Conservation (phyloP, 1,284 basidiomycete genomes). For the Ganoderma meredithae region DNA sequence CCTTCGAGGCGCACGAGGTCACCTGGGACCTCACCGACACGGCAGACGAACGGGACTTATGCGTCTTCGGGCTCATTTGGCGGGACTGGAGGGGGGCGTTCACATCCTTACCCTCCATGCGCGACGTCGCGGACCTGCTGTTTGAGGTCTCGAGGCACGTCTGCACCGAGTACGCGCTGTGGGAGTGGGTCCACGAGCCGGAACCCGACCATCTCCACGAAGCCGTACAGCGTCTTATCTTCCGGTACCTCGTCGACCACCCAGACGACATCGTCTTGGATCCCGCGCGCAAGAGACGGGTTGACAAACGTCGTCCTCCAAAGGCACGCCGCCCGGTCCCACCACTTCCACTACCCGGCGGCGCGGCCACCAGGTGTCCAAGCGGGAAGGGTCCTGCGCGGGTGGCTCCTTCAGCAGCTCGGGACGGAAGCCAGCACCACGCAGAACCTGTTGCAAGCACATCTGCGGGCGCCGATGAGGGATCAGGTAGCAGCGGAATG, state of each 20-base stretch:
- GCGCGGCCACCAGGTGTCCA: too few species aligned
- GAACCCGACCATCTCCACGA: not conserved
- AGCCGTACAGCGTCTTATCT: not conserved
- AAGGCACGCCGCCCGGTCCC: not conserved
- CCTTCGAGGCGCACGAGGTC: not conserved
- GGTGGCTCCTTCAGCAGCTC: not conserved
- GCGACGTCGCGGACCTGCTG: not conserved
- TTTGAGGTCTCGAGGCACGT: not conserved
- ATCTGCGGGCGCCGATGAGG: not conserved
- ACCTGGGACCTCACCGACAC: not conserved
- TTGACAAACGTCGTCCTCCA: not conserved
- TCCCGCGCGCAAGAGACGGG: not conserved
- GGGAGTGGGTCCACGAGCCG: not conserved
- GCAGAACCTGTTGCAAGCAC: not conserved
- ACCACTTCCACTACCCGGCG: not conserved
- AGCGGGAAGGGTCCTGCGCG: not conserved
- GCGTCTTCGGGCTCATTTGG: not conserved
- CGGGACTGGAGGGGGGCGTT: not conserved
- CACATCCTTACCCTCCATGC: not conserved
- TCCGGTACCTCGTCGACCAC: slow-evolving; percentile 1
- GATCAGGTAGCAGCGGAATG: not conserved
- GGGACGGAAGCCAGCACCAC: not conserved
- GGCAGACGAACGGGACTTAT: not conserved
- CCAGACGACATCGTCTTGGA: not conserved
- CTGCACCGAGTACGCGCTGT: slow-evolving; percentile 1